These are phyloP conservation scores for Cystoderma amianthinum DNA, from an alignment of 768 basidiomycete species.

Conservation along the genomic window DNA sequence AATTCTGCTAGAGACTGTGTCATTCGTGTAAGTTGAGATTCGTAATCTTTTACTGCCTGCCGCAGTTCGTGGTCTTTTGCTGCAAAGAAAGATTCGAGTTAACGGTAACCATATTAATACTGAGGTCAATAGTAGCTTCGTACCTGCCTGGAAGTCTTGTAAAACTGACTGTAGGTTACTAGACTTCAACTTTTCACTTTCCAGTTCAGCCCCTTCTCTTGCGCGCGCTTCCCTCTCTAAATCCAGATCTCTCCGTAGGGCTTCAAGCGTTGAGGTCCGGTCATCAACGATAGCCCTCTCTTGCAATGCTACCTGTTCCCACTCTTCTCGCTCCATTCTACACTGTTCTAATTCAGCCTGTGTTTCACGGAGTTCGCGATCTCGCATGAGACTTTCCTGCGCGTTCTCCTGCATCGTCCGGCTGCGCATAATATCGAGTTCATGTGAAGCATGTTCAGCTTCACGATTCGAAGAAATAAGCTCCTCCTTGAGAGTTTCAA, in stretches of 20 bases:
- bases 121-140: constrained; percentile 16
- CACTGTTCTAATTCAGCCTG: constrained; percentile 85
- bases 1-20: constrained; percentile 84
- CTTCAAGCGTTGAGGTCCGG: constrained; percentile 47
- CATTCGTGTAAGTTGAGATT: constrained; percentile 60
- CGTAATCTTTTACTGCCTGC: constrained; percentile 78
- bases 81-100: constrained; percentile 19
- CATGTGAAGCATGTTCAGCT: constrained; percentile 57
- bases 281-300: constrained; percentile 75
- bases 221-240: constrained; percentile 54
- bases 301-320: constrained; percentile 41
- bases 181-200: constrained; percentile 65
- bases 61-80: constrained; percentile 89
- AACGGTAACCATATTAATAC: neutral
- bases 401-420: constrained; percentile 60
- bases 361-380: constrained; percentile 74
- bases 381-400: constrained; percentile 65
- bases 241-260: constrained; percentile 58
- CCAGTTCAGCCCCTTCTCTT: constrained; percentile 49
- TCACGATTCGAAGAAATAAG: constrained; percentile 73
- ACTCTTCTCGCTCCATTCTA: constrained; percentile 69
- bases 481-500: constrained; percentile 79
- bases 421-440: constrained; percentile 63
- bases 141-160: constrained; percentile 92
- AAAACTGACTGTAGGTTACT: constrained; percentile 87